Percentiles rank a stretch among this genome's conserved stretches.
These are phyloP conservation scores for Xylaria sp. DNA, from an alignment of 2,329 filamentous ascomycete genomes.

Conservation along the genomic window DNA sequence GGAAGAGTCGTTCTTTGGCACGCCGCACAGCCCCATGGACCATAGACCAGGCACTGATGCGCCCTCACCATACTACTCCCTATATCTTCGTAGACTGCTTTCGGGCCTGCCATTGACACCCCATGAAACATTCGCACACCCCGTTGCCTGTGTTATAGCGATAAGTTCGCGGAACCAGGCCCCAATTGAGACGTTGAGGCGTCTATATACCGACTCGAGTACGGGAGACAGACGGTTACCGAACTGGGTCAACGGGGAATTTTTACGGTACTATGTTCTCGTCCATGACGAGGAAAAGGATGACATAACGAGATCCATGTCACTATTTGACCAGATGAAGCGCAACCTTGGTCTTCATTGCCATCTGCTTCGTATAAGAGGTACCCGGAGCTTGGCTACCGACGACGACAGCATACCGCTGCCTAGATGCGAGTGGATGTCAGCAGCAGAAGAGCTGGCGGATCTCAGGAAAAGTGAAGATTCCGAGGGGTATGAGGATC, in stretches of 20 bases:
- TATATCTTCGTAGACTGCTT: conserved; percentile 85
- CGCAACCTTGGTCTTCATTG: conserved; percentile 97
- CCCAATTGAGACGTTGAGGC: conserved; percentile 87
- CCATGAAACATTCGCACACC: conserved; percentile 94
- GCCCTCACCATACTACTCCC: conserved; percentile 82
- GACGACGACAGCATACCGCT: conserved; percentile 90
- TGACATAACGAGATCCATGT: conserved; percentile 89
- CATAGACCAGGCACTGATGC: conserved; percentile 58
- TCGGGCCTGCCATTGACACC: conserved; percentile 81
- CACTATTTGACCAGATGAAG: conserved; percentile 98
- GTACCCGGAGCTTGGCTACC: conserved; percentile 83
- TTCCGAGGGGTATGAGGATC: conserved; percentile 76
- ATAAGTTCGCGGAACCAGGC: conserved; percentile 88
- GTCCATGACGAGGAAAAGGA: conserved; percentile 97
- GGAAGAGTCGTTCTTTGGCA: conserved; percentile 65
- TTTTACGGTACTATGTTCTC: conserved; percentile 93
- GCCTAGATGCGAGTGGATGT: conserved; percentile 87
- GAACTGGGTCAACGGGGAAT: conserved; percentile 89
- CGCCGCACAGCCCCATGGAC: conserved; percentile 52
- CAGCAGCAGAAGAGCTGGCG: conserved; percentile 83
- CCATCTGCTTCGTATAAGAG: conserved; percentile 86
- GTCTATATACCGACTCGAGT: conserved; percentile 85
- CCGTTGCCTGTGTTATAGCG: conserved; percentile 92
- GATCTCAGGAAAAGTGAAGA: conserved; percentile 75
- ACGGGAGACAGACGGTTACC: conserved; percentile 79